phyloP scores from a whole-genome alignment of 2,329 filamentous ascomycete genomes.

The Pseudogymnoascus pannorum region DNA sequence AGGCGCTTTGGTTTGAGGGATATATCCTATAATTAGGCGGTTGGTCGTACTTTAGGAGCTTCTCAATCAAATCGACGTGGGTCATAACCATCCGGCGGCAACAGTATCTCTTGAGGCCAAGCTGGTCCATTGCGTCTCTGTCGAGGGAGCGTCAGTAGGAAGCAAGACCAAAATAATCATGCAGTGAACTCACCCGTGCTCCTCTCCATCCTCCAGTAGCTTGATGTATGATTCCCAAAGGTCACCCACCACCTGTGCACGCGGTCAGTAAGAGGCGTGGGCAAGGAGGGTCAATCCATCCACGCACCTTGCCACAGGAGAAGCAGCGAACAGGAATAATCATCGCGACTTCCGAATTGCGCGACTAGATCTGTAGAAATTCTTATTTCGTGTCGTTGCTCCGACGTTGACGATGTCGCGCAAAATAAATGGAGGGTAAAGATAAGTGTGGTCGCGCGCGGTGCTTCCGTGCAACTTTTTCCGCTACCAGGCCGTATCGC shows the following conservation, averaged over 20 bases:
- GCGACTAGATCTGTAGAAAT: constrained; percentile 4
- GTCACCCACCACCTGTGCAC: constrained; percentile 72
- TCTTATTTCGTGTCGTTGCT: constrained; percentile 7
- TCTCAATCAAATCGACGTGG: constrained; percentile 97
- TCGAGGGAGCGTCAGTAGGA: constrained; percentile 12
- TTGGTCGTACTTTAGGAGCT: constrained; percentile 71
- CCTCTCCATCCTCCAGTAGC: constrained; percentile 70
- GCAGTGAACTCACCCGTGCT: constrained; percentile 59
- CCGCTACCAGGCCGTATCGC: constrained; percentile 6
- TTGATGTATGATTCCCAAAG: constrained; percentile 95
- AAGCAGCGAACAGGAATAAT: constrained; percentile 99
- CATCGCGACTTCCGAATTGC: constrained; percentile 51
- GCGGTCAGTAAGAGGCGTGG: neutral
- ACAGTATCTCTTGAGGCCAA: constrained; percentile 93
- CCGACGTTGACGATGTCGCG: neutral
- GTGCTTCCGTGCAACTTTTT: constrained; percentile 7
- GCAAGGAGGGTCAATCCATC: neutral
- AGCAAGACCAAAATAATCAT: neutral
- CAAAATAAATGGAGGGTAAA: neutral
- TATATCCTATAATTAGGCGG: neutral
- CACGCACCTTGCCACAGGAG: constrained; percentile 88
- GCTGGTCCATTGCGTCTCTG: constrained; percentile 92
- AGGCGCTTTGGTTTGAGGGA: neutral
- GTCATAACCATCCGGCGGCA: constrained; percentile 99
- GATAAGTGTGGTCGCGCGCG: neutral